Base-by-base conservation (phyloP, 176 grass and related monocot species). In the Leersia perrieri region DNA sequence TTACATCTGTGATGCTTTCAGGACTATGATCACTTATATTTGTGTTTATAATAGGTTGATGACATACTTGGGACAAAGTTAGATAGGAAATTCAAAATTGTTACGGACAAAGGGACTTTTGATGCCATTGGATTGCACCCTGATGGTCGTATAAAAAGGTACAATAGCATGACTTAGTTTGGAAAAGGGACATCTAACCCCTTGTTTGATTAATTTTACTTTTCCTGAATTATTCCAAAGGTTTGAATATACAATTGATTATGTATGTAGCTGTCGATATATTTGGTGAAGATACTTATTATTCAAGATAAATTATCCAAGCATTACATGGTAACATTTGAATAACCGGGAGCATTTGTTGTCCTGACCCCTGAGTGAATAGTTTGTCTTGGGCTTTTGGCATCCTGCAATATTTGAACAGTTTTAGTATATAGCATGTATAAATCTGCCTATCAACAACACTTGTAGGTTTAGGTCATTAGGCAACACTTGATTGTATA, bases 51-150 rank as follows among this genome's bases (percentile, higher is more conserved):
- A 60, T 65, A 98, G 92, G 96, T 95, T 73, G 96, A 98, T 86
- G 90, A 98, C 84, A 65, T 98, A 77, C 72, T 98, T 81, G 92
- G 95, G 65, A 93, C 92, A 45, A 98, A 98, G 83, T 83, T 98
- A 88, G 88, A 95, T 60, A 88, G 76, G 80, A 95, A 85, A 82
- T 95, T 93, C 66, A 86, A 89, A 83, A 81, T 98, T 84, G 83
- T 95, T 66, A 89, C 84, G 39, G 96, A 98, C 69, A 98, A 98
- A 93, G 96, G 96, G 34, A 93, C 96, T 53, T 82, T 98, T 76
- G 96, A 98, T 79, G 96, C 90, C 60, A 98, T 98, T 33, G 92
- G 96, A 33, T 85, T 95, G 75, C 96, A 99, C 91, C 92, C 96
- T 31, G 92, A 99, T 62, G 96, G 96, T 22, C 63, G 23, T 57